Base-by-base conservation (phyloP, 179 eudicot genomes). In the Nepenthes alata region DNA sequence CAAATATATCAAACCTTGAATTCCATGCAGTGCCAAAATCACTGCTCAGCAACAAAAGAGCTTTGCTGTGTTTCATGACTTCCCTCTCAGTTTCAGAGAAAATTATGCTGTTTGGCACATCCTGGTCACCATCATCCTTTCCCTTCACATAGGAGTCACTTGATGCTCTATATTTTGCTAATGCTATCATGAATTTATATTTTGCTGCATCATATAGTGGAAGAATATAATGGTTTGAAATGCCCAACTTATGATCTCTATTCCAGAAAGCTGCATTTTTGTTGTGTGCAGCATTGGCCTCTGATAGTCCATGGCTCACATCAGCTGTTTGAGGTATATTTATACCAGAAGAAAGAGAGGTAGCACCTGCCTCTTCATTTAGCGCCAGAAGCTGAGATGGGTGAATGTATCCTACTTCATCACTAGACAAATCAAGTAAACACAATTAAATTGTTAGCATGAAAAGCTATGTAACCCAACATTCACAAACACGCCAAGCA, bases 1-100 rank as follows among this genome's bases (percentile, higher is more conserved):
- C 47, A 53, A 59, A 15, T 0, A 35, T 52, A 64, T 13, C 35
- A 72, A 61, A 89, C 97, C 95, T 88, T 77, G 78, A 74, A 78
- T 91, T 88, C 97, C 97, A 91, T 4, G 89, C 95, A 37, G 91
- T 88, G 65, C 96, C 95, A 74, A 82, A 88, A 75, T 91, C 95
- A 75, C 81, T 79, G 71, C 95, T 88, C 58, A 91, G 63, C 76
- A 91, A 61, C 77, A 88, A 67, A 68, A 91, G 83, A 75, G 77
- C 83, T 77, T 73, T 79, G 80, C 95, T 88, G 59, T 82, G 87
- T 69, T 75, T 88, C 89, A 91, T 82, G 58, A 86, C 78, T 61
- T 86, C 85, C 55, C 50, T 65, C 74, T 82, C 95, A 51, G 72
- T 45, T 67, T 53, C 62, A 34, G 69, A 51, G 52, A 70, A 37